phyloP scores from a whole-genome alignment of 257 asterid species.

The Nicotiana otophora region DNA sequence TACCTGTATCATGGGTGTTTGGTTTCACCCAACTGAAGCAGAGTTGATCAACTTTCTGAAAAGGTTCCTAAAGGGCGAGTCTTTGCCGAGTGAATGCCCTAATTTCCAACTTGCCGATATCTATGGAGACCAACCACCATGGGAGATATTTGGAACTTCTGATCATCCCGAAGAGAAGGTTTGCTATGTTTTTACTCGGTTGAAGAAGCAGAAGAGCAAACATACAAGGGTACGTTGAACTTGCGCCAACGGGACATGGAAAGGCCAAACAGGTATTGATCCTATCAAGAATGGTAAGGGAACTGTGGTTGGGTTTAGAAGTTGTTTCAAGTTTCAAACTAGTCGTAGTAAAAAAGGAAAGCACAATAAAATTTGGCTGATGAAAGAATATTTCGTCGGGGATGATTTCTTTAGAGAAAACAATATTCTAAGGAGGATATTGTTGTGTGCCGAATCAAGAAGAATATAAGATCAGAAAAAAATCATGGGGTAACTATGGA shows the following conservation, averaged over 20 bases:
- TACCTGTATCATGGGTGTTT: too few species aligned
- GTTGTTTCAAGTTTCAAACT: background rate
- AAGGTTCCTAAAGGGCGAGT: too few species aligned
- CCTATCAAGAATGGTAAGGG: background rate
- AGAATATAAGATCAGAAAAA: background rate
- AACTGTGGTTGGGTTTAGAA: background rate
- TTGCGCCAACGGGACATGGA: background rate
- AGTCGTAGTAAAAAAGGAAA: too few species aligned
- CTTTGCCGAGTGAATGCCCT: too few species aligned
- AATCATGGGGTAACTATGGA: background rate
- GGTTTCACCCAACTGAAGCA: too few species aligned
- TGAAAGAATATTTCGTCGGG: background rate
- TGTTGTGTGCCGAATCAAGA: background rate
- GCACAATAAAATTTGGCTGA: background rate
- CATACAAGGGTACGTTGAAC: background rate
- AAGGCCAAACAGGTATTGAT: background rate
- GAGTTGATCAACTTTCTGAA: too few species aligned
- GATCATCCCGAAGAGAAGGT: background rate
- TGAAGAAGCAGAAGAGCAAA: background rate
- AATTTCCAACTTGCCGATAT: background rate
- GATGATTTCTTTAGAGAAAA: background rate
- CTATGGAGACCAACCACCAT: background rate
- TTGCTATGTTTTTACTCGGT: background rate
- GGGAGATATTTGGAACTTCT: background rate
- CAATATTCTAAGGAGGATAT: background rate